phyloP scores from a whole-genome alignment of 192 early-diverging fungal genomes.

The Gamsiella multidivaricata region DNA sequence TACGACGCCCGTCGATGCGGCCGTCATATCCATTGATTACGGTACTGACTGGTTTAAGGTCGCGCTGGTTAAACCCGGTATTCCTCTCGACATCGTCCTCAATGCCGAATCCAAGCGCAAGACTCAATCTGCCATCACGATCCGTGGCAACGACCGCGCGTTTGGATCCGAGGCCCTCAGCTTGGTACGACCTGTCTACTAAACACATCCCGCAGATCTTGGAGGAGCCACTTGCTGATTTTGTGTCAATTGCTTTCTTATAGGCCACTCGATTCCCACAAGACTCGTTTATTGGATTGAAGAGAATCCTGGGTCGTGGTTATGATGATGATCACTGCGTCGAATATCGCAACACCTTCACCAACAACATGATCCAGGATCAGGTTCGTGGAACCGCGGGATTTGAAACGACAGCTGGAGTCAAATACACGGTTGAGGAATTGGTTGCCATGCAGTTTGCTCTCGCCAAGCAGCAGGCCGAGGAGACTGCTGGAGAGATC shows the following conservation, averaged over 20 bases:
- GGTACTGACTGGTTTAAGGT: constrained; percentile 99
- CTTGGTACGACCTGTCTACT: constrained; percentile 62
- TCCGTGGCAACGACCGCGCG: constrained; percentile 83
- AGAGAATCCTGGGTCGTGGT: constrained; percentile 83
- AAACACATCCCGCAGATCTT: too few species aligned
- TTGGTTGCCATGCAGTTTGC: constrained; percentile 94
- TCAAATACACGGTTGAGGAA: constrained; percentile 80
- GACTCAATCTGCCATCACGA: constrained; percentile 83
- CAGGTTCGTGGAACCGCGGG: constrained; percentile 70
- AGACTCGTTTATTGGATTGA: constrained; percentile 84
- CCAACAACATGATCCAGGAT: constrained; percentile 82
- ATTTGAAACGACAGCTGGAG: constrained; percentile 73
- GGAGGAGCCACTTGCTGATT: too few species aligned
- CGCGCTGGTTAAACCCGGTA: constrained; percentile 90
- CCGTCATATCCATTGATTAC: constrained; percentile 96
- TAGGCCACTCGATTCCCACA: constrained; percentile 86
- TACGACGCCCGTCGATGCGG: constrained; percentile 57
- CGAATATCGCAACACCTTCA: constrained; percentile 81
- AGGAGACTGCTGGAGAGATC: constrained; percentile 74
- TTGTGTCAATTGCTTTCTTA: neutral
- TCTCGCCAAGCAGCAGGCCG: constrained; percentile 88
- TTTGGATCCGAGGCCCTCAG: constrained; percentile 90
- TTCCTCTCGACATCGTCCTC: constrained; percentile 92
- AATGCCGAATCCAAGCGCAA: constrained; percentile 97
- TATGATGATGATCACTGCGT: constrained; percentile 77